Conservation (phyloP, 805 yeast species). For the Lachancea waltii region DNA sequence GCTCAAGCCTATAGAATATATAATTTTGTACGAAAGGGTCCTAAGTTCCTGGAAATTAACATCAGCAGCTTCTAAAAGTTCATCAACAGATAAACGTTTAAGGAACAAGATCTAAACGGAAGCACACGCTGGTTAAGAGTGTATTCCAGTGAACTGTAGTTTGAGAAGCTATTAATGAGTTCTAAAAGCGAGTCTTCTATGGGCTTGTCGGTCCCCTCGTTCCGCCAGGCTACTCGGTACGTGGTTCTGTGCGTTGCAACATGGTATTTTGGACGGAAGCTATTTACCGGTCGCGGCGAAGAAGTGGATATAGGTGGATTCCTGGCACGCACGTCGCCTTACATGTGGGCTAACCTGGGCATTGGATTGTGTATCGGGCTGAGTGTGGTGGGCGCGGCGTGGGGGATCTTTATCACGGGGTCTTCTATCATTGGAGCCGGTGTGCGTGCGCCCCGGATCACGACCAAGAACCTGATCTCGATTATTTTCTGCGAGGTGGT, state of each 20-base stretch:
- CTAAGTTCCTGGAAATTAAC: too few relatives aligned
- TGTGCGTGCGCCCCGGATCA: constrained; percentile 94
- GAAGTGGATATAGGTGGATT: constrained; percentile 87
- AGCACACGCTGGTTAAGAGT: too few relatives aligned
- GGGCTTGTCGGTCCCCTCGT: constrained; percentile 11
- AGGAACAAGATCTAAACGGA: too few relatives aligned
- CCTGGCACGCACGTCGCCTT: constrained; percentile 80
- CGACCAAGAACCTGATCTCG: constrained; percentile 92
- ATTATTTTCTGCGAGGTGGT: constrained; percentile 99
- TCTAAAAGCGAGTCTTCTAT: constrained; percentile 8
- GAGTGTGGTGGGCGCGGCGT: constrained; percentile 95
- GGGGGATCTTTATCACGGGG: constrained; percentile 98
- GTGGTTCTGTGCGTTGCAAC: constrained; percentile 17
- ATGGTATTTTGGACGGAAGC: constrained; percentile 30
- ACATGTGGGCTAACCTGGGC: constrained; percentile 94
- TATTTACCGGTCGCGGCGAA: constrained; percentile 91
- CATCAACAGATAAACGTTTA: too few relatives aligned
- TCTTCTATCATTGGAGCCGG: constrained; percentile 95
- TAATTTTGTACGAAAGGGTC: too few relatives aligned
- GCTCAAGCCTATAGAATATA: too few relatives aligned
- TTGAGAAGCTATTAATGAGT: too few relatives aligned
- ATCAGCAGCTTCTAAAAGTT: too few relatives aligned
- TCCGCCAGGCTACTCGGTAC: constrained; percentile 18
- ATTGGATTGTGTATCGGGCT: constrained; percentile 87
- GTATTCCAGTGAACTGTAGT: too few relatives aligned